Conservation (phyloP, 495 filamentous ascomycete species). For the Annulohypoxylon nitens region DNA sequence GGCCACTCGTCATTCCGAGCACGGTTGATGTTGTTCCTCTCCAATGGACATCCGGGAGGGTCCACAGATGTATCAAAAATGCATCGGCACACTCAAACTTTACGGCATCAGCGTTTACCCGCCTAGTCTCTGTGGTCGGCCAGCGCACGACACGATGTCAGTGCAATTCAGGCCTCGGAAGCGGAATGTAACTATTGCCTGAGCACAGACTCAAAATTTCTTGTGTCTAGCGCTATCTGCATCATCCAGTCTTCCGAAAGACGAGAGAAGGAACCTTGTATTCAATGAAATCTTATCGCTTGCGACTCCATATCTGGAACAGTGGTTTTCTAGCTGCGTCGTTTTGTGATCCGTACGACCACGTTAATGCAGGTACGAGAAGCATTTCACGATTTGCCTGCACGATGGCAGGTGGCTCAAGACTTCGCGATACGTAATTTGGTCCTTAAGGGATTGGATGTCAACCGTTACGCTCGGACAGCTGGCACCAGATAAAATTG, state of each 20-base stretch:
- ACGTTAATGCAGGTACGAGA: conserved; percentile 41
- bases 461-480: conserved; percentile 10
- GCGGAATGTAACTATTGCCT: background rate
- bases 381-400: conserved; percentile 16
- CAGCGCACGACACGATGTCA: background rate
- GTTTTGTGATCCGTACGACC: conserved; percentile 11
- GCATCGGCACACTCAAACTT: conserved; percentile 28
- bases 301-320: conserved; percentile 1
- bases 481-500: conserved; percentile 40
- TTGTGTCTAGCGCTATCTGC: background rate
- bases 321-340: conserved; percentile 25
- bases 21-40: conserved; percentile 22
- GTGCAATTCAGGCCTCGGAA: background rate
- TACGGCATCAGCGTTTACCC: conserved; percentile 10
- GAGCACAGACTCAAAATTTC: background rate
- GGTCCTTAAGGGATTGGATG: conserved; percentile 9
- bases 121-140: conserved; percentile 4
- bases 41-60: conserved; percentile 43
- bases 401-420: conserved; percentile 12
- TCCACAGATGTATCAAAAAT: conserved; percentile 11
- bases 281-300: background rate
- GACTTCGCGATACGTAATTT: conserved; percentile 10
- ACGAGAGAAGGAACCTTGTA: background rate
- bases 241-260: background rate
- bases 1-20: conserved; percentile 25